phyloP scores from a whole-genome alignment of 352 stramenopile species.

The Pythium sp. region DNA sequence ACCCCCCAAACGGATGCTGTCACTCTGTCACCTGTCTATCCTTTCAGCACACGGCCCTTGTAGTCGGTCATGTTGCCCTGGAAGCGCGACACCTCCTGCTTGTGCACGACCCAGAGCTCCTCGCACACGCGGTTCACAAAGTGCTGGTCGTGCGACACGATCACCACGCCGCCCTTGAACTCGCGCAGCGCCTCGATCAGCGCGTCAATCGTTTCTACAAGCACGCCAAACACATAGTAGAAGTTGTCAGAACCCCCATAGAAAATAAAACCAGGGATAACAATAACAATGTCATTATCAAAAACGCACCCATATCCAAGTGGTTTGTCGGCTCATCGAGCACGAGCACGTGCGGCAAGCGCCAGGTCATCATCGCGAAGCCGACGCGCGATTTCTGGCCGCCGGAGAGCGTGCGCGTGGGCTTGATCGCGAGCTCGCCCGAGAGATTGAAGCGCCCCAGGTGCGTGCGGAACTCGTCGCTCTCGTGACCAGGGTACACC shows the following conservation, averaged over 20 bases:
- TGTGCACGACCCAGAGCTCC: conserved; percentile 91
- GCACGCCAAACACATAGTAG: conserved; percentile 5
- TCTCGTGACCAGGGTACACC: conserved; percentile 83
- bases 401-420: conserved; percentile 93
- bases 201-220: conserved; percentile 81
- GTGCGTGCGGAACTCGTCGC: conserved; percentile 91
- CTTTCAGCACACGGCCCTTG: conserved; percentile 73
- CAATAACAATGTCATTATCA: neutral
- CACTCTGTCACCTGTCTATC: conserved; percentile 23
- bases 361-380: conserved; percentile 95
- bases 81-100: conserved; percentile 76
- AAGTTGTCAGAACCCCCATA: conserved; percentile 11
- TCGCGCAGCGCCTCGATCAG: conserved; percentile 94
- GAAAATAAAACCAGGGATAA: neutral
- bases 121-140: conserved; percentile 96
- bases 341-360: conserved; percentile 94
- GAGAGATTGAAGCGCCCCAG: conserved; percentile 96
- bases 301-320: conserved; percentile 89
- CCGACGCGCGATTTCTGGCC: conserved; percentile 94
- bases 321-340: conserved; percentile 98
- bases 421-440: conserved; percentile 93
- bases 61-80: conserved; percentile 79
- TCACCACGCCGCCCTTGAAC: conserved; percentile 96
- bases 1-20: neutral
- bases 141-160: conserved; percentile 98